Base-by-base conservation (phyloP, 2,329 filamentous ascomycete species). In the Cucurbitaria berberidis region DNA sequence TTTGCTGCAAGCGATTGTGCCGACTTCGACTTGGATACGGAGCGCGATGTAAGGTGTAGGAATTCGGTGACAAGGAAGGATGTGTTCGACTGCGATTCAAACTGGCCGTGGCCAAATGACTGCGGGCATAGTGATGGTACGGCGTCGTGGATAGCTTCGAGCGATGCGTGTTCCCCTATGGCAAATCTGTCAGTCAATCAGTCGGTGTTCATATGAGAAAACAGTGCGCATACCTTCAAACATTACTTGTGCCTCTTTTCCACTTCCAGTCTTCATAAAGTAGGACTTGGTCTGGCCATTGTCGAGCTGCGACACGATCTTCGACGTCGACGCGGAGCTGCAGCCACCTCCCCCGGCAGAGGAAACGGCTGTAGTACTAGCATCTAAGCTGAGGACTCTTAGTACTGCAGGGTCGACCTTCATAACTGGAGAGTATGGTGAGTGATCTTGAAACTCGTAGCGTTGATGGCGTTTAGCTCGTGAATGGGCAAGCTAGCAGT, bases 81-180 rank as follows among this genome's bases (percentile, higher is more conserved):
- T 1, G 74, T 78, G 24, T 84, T 78, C 1, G 80, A 67, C 1
- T 70, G 68, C 1, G 78, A 74, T 10, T 79, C 74, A 9, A 88
- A 77, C 0, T 74, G 60, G 1, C 93, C 93, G 69, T 90, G 86
- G 29, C 89, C 90, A 69, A 91, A 82, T 0, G 90, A 88, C 41
- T 81, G 81, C 0, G 93, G 92, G 68, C 90, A 93, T 47, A 97
- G 84, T 27, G 83, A 83, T 1, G 91, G 89, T 0, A 95, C 88
- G 13, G 81, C 80, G 40, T 79, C 69, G 70, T 91, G 84, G 61
- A 98, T 90, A 48, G 91, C 90, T 68, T 92, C 93, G 48, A 97
- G 84, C 2, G 91, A 96, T 44, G 85, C 84, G 69, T 91, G 88
- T 75, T 97, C 93, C 55, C 93, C 90, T 62, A 11, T 3, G 24